A percentile compares a stretch with the other conserved stretches of the same genome.
Evolutionary conservation across 2,329 filamentous ascomycete species (phyloP).

Genomic region (Colletotrichum eleusines): DNA sequence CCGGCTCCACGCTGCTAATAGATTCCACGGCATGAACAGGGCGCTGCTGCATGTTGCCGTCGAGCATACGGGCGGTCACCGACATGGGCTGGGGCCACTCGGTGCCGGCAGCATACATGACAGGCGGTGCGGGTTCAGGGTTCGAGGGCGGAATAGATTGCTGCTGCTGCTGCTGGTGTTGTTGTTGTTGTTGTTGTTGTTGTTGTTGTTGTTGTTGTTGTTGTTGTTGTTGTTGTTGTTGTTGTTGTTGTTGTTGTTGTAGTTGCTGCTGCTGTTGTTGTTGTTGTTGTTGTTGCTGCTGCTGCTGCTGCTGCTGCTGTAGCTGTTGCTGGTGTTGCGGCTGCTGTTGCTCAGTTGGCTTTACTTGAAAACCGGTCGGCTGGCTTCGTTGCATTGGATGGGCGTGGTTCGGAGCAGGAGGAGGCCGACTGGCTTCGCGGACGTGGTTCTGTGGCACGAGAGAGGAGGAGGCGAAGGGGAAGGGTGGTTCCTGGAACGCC

Average conservation of each 20-base stretch:
- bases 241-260: slow-evolving; percentile 54
- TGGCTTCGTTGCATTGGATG: slow-evolving; percentile 61
- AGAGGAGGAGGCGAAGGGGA: slow-evolving; percentile 45
- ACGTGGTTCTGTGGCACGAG: slow-evolving; percentile 64
- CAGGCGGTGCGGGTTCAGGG: slow-evolving; percentile 59
- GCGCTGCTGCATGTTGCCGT: slow-evolving; percentile 49
- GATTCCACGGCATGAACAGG: slow-evolving; percentile 56
- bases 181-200: slow-evolving; percentile 55
- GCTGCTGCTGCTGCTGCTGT: slow-evolving; percentile 1
- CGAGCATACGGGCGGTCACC: slow-evolving; percentile 47
- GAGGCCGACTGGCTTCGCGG: slow-evolving; percentile 67
- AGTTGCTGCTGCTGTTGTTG: slow-evolving; percentile 53
- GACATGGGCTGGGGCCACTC: slow-evolving; percentile 51
- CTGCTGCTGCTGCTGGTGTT: slow-evolving; percentile 54
- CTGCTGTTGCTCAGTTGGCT: slow-evolving; percentile 55
- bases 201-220: slow-evolving; percentile 6
- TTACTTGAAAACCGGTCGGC: slow-evolving; percentile 51
- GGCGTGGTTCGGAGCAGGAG: slow-evolving; percentile 70
- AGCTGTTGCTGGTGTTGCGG: slow-evolving; percentile 46
- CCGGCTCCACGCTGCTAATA: slow-evolving; percentile 53
- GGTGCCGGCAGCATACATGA: slow-evolving; percentile 51
- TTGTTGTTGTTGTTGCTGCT: slow-evolving; percentile 1
- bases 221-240: slow-evolving; percentile 47
- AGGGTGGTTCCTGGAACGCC: slow-evolving; percentile 47
- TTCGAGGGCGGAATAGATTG: slow-evolving; percentile 63